Evolutionary conservation across 2,329 filamentous ascomycete species (phyloP).

Genomic region (Fusarium sp.): DNA sequence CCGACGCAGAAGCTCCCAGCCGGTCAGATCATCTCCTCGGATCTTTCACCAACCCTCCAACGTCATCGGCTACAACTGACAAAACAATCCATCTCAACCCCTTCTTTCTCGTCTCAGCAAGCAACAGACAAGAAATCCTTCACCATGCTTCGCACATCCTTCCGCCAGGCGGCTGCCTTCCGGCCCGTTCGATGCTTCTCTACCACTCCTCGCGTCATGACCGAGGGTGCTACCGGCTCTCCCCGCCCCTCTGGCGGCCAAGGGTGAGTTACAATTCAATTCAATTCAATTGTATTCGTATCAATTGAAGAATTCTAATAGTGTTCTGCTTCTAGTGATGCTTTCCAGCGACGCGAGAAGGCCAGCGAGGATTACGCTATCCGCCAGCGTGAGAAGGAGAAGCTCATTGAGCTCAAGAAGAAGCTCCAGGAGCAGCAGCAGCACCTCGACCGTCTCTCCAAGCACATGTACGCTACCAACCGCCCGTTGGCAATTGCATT

Average conservation of each 20-base stretch:
- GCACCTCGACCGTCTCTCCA: constrained; percentile 87
- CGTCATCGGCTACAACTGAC: constrained; percentile 47
- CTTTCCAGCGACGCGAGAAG: constrained; percentile 92
- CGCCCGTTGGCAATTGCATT: constrained; percentile 7
- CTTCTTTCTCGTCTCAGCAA: constrained; percentile 22
- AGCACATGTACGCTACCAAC: constrained; percentile 79
- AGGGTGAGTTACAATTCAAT: constrained; percentile 61
- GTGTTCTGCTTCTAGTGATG: constrained; percentile 72
- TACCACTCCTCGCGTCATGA: constrained; percentile 74
- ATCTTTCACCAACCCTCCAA: constrained; percentile 41
- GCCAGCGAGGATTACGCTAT: constrained; percentile 90
- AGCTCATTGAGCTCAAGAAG: constrained; percentile 83
- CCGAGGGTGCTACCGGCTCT: constrained; percentile 78
- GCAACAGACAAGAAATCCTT: constrained; percentile 18
- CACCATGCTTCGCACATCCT: constrained; percentile 77
- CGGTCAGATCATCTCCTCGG: constrained; percentile 49
- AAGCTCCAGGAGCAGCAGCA: constrained; percentile 83
- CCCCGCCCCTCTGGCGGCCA: constrained; percentile 68
- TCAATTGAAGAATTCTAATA: constrained; percentile 17
- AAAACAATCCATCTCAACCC: constrained; percentile 34
- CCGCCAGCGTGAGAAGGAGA: constrained; percentile 88
- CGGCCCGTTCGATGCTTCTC: constrained; percentile 74
- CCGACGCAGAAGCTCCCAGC: constrained; percentile 32
- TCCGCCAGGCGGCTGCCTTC: constrained; percentile 69
- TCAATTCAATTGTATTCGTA: constrained; percentile 22